Conservation (phyloP, 441 rosid species). For the Croton laevigatus region DNA sequence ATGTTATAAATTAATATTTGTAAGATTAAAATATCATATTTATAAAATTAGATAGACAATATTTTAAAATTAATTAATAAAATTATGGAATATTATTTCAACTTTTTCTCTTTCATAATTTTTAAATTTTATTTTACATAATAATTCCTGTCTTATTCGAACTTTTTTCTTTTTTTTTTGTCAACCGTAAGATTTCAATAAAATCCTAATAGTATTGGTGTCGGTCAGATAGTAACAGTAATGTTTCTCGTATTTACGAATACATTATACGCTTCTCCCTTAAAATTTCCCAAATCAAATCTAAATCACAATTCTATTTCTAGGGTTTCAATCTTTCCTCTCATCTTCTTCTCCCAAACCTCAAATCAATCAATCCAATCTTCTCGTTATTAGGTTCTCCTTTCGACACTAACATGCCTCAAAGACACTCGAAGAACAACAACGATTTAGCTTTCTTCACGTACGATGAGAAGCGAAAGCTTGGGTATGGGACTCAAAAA, state of each 20-base stretch:
- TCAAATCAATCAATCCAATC: no score
- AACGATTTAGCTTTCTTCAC: slow-evolving; percentile 90
- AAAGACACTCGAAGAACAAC: slow-evolving; percentile 91
- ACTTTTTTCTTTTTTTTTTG: not conserved
- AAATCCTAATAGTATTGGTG: not conserved
- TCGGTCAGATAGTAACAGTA: not conserved
- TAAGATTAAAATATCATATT: no score
- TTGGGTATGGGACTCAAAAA: slow-evolving; percentile 85
- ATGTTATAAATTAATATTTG: no score
- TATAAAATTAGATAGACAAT: no score
- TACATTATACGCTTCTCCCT: no score
- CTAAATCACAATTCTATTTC: slow-evolving; percentile 1
- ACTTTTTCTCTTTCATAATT: no score
- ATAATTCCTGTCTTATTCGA: not conserved
- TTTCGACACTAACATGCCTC: slow-evolving; percentile 53
- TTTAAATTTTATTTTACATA: no score
- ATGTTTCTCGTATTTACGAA: no score
- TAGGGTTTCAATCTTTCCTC: slow-evolving; percentile 10
- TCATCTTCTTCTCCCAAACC: not conserved
- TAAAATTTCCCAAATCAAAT: not conserved
- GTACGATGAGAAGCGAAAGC: slow-evolving; percentile 85
- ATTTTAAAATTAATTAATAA: no score
- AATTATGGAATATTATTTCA: no score
- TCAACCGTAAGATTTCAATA: not conserved
- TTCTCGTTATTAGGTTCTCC: not conserved